These are phyloP conservation scores for Kluyveromyces dobzhanskii DNA, from an alignment of 805 yeast genomes.

Conservation along the genomic window DNA sequence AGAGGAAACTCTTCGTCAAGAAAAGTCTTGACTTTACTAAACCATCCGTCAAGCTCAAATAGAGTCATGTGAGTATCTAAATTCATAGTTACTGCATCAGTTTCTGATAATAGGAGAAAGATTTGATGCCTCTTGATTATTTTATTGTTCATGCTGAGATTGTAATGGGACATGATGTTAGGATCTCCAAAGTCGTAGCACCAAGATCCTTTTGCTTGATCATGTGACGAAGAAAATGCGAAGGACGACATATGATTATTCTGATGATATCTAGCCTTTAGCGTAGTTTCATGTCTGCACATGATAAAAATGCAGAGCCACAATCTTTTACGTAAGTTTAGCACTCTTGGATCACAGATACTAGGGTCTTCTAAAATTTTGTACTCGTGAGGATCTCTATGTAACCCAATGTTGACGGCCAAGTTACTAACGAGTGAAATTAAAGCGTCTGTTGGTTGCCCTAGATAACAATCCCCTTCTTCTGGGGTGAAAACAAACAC, in stretches of 20 bases:
- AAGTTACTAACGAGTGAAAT: slow-evolving; percentile 24
- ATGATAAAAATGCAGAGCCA: slow-evolving; percentile 23
- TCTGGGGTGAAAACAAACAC: slow-evolving; percentile 28
- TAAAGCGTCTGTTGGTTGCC: slow-evolving; percentile 28
- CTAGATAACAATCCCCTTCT: slow-evolving; percentile 27
- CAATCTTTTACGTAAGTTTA: slow-evolving; percentile 25
- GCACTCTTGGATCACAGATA: slow-evolving; percentile 13
- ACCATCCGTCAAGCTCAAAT: slow-evolving; percentile 13
- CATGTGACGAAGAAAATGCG: slow-evolving; percentile 15
- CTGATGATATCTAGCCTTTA: slow-evolving; percentile 26
- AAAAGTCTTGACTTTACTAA: slow-evolving; percentile 16
- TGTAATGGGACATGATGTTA: slow-evolving; percentile 12
- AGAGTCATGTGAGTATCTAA: slow-evolving; percentile 6
- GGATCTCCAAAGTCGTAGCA: slow-evolving; percentile 12
- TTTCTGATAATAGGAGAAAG: slow-evolving; percentile 18
- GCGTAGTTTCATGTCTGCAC: slow-evolving; percentile 22
- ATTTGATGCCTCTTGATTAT: slow-evolving; percentile 19
- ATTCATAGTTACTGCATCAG: slow-evolving; percentile 21
- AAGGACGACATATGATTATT: slow-evolving; percentile 8
- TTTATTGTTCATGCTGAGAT: slow-evolving; percentile 17
- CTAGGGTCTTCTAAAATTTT: slow-evolving; percentile 16
- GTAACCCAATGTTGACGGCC: slow-evolving; percentile 27
- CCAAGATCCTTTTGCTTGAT: background rate
- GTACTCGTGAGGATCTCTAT: slow-evolving; percentile 26
- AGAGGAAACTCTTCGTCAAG: slow-evolving; percentile 16